Percentiles rank a stretch among this genome's conserved stretches.
Evolutionary conservation across 345 rosid genomes (phyloP).

Genomic region (Conringia planisiliqua): DNA sequence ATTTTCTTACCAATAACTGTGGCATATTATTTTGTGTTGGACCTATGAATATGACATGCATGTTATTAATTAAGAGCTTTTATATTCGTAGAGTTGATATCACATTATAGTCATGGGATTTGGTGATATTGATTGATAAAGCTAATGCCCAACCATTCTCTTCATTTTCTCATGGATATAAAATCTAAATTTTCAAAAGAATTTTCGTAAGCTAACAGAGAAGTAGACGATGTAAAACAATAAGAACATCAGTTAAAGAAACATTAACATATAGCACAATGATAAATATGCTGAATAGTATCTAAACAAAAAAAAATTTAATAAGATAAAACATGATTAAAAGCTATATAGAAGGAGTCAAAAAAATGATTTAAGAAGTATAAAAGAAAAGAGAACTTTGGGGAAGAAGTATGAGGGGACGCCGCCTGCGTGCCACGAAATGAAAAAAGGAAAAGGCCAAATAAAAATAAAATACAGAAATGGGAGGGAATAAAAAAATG

Average conservation of each 20-base stretch:
- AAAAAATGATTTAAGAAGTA: not conserved
- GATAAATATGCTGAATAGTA: not conserved
- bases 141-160: constrained; percentile 5
- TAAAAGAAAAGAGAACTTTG: not conserved
- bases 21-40: constrained; percentile 69
- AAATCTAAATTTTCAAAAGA: not conserved
- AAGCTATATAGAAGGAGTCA: constrained; percentile 1
- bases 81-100: not conserved
- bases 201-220: not conserved
- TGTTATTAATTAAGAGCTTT: not conserved
- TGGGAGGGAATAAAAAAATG: not conserved
- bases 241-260: not conserved
- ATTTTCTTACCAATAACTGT: constrained; percentile 70
- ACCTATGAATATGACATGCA: constrained; percentile 39
- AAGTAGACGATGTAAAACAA: not conserved
- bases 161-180: not conserved
- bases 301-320: not conserved
- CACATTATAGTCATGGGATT: not conserved
- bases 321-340: no score
- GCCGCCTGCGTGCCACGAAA: constrained; percentile 17
- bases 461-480: not conserved
- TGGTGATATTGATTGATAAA: constrained; percentile 5
- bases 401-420: not conserved
- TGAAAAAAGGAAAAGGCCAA: not conserved
- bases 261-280: not conserved